phyloP scores from a whole-genome alignment of 768 basidiomycete genomes.

The Xanthoconium purpureum region DNA sequence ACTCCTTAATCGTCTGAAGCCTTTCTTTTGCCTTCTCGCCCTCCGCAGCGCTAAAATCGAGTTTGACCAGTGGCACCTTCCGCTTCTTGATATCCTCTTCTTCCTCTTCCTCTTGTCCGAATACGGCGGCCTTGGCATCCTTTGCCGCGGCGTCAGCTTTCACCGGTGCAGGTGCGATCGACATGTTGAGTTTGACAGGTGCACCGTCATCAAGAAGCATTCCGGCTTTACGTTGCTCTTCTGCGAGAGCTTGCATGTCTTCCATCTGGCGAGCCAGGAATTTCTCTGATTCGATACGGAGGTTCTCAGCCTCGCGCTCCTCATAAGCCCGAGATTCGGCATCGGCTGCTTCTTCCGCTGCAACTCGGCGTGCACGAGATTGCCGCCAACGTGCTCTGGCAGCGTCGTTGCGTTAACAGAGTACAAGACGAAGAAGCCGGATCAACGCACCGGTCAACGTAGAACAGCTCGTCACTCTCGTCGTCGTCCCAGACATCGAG shows the following conservation, averaged over 20 bases:
- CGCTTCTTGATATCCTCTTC: slow-evolving; percentile 77
- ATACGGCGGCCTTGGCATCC: slow-evolving; percentile 58
- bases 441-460: slow-evolving; percentile 74
- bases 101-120: slow-evolving; percentile 83
- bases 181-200: slow-evolving; percentile 83
- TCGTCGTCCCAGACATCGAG: slow-evolving; percentile 93
- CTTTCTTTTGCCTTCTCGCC: slow-evolving; percentile 77
- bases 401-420: background rate
- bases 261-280: slow-evolving; percentile 95
- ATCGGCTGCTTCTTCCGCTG: slow-evolving; percentile 81
- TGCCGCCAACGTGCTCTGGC: slow-evolving; percentile 82
- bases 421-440: background rate
- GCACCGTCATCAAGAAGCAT: slow-evolving; percentile 89
- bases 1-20: slow-evolving; percentile 70
- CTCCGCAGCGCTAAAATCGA: slow-evolving; percentile 86
- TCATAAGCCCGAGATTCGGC: slow-evolving; percentile 78
- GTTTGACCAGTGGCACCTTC: slow-evolving; percentile 82
- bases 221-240: slow-evolving; percentile 88
- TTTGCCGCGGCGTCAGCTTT: slow-evolving; percentile 44
- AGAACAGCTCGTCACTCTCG: slow-evolving; percentile 89
- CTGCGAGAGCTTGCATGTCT: slow-evolving; percentile 89
- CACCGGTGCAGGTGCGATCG: slow-evolving; percentile 49
- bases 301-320: slow-evolving; percentile 80
- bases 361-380: slow-evolving; percentile 63
- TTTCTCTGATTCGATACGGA: slow-evolving; percentile 87